Base-by-base conservation (phyloP, 73 alveolate species). In the Paramecium caudatum region DNA sequence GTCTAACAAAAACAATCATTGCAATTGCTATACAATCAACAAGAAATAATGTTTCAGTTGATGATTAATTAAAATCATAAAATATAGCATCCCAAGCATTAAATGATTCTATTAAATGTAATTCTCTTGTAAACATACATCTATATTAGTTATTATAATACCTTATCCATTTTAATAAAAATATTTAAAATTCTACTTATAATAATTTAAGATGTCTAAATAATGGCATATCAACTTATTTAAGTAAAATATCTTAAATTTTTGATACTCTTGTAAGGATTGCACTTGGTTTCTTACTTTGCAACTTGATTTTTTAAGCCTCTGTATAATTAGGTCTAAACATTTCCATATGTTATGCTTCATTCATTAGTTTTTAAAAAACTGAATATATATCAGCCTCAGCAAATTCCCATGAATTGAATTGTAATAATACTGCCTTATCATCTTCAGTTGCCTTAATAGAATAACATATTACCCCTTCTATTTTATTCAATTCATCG, bases 61-160 rank as follows among this genome's bases (percentile, higher is more conserved):
- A 63, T 36, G 46, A 5, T 39, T 36, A 21, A 39, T 19, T 63
- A 32, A 33, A 86, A 25, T 86, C 93, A 43, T 62, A 86, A 61
- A 86, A 86, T 5, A 86, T 86, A 8, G 82, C 84, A 86, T 86
- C 93, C 93, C 93, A 86, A 10, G 84, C 70, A 23, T 61, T 39
- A 46, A 86, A 86, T 61, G 93, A 86, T 45, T 86, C 90, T 3
- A 62, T 30, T 27, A 86, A 37, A 63, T 86, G 93, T 15, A 62
- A 43, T 86, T 86, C 93, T 37, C 93, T 55, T n/a, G 93, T 86
- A 61, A 62, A 78, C 83, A 86, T 78, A 63, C 93, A 86, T 62
- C 93, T 86, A 62, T 41, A 3, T 9, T 41, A 16, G 13, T 9
- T 33, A 37, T 27, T 74, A 2, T 16, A 15, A 74, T 39, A 74